A percentile compares a stretch with the other conserved stretches of the same genome.
phyloP scores from a whole-genome alignment of 1,284 basidiomycete genomes.

The Austroboletus novae-zelandiae region DNA sequence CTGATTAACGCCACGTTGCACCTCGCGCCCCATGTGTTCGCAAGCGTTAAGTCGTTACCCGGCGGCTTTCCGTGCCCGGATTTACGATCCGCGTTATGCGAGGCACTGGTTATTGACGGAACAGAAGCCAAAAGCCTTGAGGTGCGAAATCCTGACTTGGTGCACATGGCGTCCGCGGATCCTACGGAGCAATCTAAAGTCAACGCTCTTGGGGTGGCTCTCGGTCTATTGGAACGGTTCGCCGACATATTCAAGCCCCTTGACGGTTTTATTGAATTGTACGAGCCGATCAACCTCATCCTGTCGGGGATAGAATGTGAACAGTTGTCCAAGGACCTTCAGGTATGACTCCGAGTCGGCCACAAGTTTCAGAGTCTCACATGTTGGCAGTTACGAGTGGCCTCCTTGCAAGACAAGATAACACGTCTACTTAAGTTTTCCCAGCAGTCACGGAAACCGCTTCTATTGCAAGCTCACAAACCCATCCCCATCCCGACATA shows the following conservation, averaged over 20 bases:
- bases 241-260: conserved; percentile 75
- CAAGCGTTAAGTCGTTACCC: conserved; percentile 48
- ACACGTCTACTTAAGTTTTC: conserved; percentile 73
- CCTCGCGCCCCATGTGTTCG: conserved; percentile 65
- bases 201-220: conserved; percentile 59
- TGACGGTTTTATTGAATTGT: conserved; percentile 84
- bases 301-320: conserved; percentile 53
- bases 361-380: conserved; percentile 2
- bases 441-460: conserved; percentile 68
- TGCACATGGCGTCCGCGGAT: conserved; percentile 38
- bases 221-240: conserved; percentile 65
- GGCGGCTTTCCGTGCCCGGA: conserved; percentile 75
- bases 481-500: conserved; percentile 94
- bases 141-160: conserved; percentile 48
- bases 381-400: conserved; percentile 42
- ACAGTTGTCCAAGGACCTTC: conserved; percentile 49
- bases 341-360: conserved; percentile 41
- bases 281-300: conserved; percentile 62
- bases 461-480: conserved; percentile 91
- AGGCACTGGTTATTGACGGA: conserved; percentile 38
- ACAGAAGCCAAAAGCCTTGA: conserved; percentile 42
- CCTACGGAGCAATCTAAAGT: conserved; percentile 63
- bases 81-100: conserved; percentile 50
- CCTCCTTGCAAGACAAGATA: conserved; percentile 45
- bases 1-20: conserved; percentile 69